These are phyloP conservation scores for Alternaria brassicae DNA, from an alignment of 2,329 filamentous ascomycete genomes.

Conservation along the genomic window DNA sequence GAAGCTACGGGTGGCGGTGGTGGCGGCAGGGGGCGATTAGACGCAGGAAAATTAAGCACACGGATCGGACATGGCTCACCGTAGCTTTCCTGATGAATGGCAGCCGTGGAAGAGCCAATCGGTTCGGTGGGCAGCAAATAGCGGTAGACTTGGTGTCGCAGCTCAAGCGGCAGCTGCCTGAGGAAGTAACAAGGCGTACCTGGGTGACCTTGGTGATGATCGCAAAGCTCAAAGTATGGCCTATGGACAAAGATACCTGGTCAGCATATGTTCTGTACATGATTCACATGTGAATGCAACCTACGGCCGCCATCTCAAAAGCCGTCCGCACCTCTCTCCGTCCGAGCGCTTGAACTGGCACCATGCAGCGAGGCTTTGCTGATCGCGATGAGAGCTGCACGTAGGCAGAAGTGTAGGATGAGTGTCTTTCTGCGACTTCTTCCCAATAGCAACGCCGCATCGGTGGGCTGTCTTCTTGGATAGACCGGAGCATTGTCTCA, in stretches of 20 bases:
- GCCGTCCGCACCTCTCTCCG: conserved; percentile 33
- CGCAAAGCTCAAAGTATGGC: conserved; percentile 41
- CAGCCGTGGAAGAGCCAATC: conserved; percentile 35
- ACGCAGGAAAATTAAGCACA: not conserved
- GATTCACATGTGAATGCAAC: not conserved
- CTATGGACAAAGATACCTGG: conserved; percentile 4
- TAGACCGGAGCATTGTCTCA: conserved; percentile 36
- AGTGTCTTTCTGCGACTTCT: conserved; percentile 29
- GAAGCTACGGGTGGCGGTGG: not conserved
- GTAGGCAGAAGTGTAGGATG: conserved; percentile 40
- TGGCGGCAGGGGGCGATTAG: not conserved
- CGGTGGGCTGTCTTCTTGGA: conserved; percentile 37
- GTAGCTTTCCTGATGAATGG: conserved; percentile 5
- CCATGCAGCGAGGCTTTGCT: conserved; percentile 36
- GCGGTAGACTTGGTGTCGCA: conserved; percentile 40
- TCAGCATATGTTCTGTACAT: not conserved
- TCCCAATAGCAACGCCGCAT: conserved; percentile 31
- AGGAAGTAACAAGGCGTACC: conserved; percentile 43
- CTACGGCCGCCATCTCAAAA: conserved; percentile 34
- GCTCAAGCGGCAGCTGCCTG: conserved; percentile 40
- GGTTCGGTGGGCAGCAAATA: conserved; percentile 39
- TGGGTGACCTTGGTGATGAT: conserved; percentile 34
- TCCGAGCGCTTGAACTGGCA: conserved; percentile 30
- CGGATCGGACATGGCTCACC: not conserved
- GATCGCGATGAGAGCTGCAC: conserved; percentile 39